Evolutionary conservation across 805 yeast genomes (phyloP), one percentile per base, ranked within the genome.

Genomic region (Kazachstania martiniae): DNA sequence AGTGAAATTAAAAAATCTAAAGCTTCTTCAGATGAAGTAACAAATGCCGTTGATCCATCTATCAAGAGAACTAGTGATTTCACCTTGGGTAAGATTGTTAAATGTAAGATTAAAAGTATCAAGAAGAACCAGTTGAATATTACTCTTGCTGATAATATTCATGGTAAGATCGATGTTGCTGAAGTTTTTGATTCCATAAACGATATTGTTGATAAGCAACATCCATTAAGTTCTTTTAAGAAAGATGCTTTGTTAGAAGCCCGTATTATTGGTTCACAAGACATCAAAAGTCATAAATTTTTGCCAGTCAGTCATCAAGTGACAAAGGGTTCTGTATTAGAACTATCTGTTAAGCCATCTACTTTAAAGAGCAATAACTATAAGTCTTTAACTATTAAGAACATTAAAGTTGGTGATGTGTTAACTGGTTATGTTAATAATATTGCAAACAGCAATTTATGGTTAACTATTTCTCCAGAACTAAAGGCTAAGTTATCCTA

Each of bases 151-250:
- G 91, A 79, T 38, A 77, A 80, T 49, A 63, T 75, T 39, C 80
- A 72, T 46, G 96, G 94, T 24, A 72, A 93, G 51, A 59, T 87
- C 37, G 94, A 84, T 45, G 64, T 78, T 12, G 70, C 86, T 12
- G 81, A 85, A 56, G 61, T 80, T 25, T 80, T 71, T 56, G 74
- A 72, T 33, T 43, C 54, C 0, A 55, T 62, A 38, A 56, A 61
- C 2, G 77, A 72, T 18, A 78, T 86, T 29, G 58, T 64, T 33
- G 74, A 83, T 48, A 53, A 56, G 14, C 65, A 61, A 37, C 61
- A 66, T 27, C 93, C 94, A 21, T 62, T 83, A 27, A 49, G 68
- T 1, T 58, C 62, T 25, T 82, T 77, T 62, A 62, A 68, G 33
- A 65, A 61, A 33, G 89, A 79, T 30, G 70, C 75, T 23, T 52